Base-by-base conservation (phyloP, 2,329 filamentous ascomycete species). In the Rachicladosporium sp. region DNA sequence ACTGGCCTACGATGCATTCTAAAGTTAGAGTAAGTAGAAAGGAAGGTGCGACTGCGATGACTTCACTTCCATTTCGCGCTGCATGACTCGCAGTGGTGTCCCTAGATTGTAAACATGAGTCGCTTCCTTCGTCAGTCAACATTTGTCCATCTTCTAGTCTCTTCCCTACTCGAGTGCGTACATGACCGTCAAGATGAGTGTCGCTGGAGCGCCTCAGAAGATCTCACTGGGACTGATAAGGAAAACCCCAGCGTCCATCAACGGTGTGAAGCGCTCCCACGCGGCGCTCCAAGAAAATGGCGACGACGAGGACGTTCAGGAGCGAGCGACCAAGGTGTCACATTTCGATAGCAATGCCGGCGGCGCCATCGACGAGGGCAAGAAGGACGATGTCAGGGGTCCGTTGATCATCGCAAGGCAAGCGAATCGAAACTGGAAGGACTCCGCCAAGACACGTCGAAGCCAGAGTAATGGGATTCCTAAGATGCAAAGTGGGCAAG, bases 341-440 rank as follows among this genome's bases (percentile, higher is more conserved):
- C 71, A 71, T 21, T 77, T 74, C 52, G 71, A 76, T 54, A 60
- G 61, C 2, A 54, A 61, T 35, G 64, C 63, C 19, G 69, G 71
- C 48, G 63, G 72, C 27, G 73, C 68, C 10, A 57, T 72, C 38
- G 60, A 63, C 38, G 60, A 58, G 42, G 58, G 34, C 21, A 54
- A 51, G 12, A 44, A 50, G 35, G 53, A 54, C 42, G 49, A 55
- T 29, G 57, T 63, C 33, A 43, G 58, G 50, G 67, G 50, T 19
- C 65, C 66, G 6, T 64, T 76, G 33, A 63, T 82, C n/a, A 84
- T 85, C 47, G 63, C 67, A 23, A 62, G 62, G 31, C 66, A 72
- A 50, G 61, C 64, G 46, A 82, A 82, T 58, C 67, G 70, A 38
- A 73, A 82, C 61, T 80, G 76, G 77, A 67, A 70, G 50, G 66